Base-by-base conservation (phyloP, 2,329 filamentous ascomycete species). In the Fusarium sp. region DNA sequence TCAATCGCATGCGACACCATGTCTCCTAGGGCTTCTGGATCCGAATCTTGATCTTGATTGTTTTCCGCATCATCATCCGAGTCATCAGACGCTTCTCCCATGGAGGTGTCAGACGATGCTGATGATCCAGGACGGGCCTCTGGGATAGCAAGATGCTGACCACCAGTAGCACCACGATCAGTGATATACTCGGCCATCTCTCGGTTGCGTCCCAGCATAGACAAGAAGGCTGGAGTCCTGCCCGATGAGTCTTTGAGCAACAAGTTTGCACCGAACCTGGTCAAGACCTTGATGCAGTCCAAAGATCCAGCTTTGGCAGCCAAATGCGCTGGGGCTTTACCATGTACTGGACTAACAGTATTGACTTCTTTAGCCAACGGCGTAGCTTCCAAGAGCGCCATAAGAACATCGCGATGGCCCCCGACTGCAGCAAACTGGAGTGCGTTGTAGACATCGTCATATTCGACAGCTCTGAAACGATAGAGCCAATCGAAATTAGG, bases 381-480 rank as follows among this genome's bases (percentile, higher is more conserved):
- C 2, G 73, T 73, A n/a, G 62, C 48, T 18, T 66, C 51, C 6
- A 75, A n/a, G 4, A 75, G 62, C 0, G 58, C 26, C 14, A 57
- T 62, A 41, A 75, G 13, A 30, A 53, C 16, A 50, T 69, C 49
- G 23, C 62, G 39, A 34, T 62, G 65, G 0, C 69, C 63, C 3
- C 66, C 50, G 4, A 51, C 51, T 41, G 73, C 72, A 12, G 74
- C 73, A 34, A 75, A 58, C 31, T 75, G 73, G 13, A 75, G 51
- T 7, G 70, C 65, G 25, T 72, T 74, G 30, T 66, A 73, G 12
- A 61, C 62, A 26, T 57, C 58, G 3, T 56, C 45, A 6, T 60
- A 52, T 4, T 69, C 37, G 5, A 31, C 9, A 16, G 28, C 62
- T 39, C 12, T 65, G 31, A 14, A 55, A 67, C 11, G 54, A 21